These are phyloP conservation scores for Ploettnerulaceae sp. DNA, from an alignment of 2,329 filamentous ascomycete species.

Conservation along the genomic window DNA sequence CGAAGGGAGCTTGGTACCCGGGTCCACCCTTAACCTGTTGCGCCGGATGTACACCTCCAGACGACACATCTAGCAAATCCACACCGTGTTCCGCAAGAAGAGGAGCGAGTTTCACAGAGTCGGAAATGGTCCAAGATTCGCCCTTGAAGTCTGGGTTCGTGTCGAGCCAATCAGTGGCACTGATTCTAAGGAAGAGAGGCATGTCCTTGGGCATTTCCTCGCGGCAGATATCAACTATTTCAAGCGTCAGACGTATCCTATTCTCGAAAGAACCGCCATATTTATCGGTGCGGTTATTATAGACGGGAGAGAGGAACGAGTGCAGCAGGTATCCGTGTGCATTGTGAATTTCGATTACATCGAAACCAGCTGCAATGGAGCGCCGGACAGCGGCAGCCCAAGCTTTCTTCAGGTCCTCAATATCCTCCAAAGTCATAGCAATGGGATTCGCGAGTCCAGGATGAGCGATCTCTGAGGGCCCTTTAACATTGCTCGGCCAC, in stretches of 20 bases:
- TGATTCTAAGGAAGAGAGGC: conserved; percentile 69
- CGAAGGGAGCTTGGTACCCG: conserved; percentile 67
- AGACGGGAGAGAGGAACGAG: conserved; percentile 62
- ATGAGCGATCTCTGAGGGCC: conserved; percentile 51
- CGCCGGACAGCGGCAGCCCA: conserved; percentile 56
- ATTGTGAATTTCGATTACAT: conserved; percentile 75
- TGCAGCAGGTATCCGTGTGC: conserved; percentile 76
- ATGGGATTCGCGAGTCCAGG: conserved; percentile 57
- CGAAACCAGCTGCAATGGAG: conserved; percentile 61
- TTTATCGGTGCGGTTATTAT: conserved; percentile 63
- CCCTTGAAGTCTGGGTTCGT: conserved; percentile 46
- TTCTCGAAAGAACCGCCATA: conserved; percentile 71
- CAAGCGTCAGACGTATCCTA: conserved; percentile 61
- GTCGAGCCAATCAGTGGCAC: conserved; percentile 73
- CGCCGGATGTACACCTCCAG: conserved; percentile 57
- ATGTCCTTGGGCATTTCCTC: conserved; percentile 58
- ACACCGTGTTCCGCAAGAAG: conserved; percentile 62
- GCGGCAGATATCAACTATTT: conserved; percentile 60
- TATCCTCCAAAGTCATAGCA: conserved; percentile 64
- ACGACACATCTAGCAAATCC: conserved; percentile 70
- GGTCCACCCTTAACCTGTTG: conserved; percentile 55
- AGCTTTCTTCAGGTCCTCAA: conserved; percentile 56
- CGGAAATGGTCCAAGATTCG: conserved; percentile 62
- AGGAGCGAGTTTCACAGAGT: conserved; percentile 59
- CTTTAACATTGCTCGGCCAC: conserved; percentile 53